These are phyloP conservation scores for Prunus kanzakura DNA, from an alignment of 306 rosid species.

Conservation along the genomic window DNA sequence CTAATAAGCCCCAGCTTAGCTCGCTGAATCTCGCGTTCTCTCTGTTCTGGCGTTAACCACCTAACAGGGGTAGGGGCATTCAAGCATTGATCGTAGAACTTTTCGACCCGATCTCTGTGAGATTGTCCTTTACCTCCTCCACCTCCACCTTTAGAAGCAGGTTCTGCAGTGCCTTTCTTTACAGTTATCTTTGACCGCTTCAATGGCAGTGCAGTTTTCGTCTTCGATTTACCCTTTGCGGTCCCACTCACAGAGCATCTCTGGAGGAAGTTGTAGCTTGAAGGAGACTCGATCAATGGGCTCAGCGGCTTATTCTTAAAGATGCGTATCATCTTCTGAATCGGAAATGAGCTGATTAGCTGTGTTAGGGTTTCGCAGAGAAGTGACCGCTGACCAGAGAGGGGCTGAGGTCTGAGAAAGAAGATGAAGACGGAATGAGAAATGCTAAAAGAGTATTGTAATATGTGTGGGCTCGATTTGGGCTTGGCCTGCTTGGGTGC, in stretches of 20 bases:
- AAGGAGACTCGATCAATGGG: conserved; percentile 21
- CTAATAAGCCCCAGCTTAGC: conserved; percentile 81
- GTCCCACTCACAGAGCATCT: conserved; percentile 49
- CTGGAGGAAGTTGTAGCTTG: conserved; percentile 35
- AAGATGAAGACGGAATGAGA: neutral
- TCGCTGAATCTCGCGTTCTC: conserved; percentile 62
- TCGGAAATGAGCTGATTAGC: neutral
- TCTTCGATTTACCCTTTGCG: conserved; percentile 49
- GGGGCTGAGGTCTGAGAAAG: neutral
- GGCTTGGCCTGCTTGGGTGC: neutral
- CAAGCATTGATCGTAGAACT: conserved; percentile 57
- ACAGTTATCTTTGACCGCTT: conserved; percentile 41
- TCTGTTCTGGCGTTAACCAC: conserved; percentile 36
- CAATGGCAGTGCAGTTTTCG: conserved; percentile 29
- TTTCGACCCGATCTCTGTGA: conserved; percentile 45
- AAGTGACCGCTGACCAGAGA: neutral
- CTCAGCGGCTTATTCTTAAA: conserved; percentile 25
- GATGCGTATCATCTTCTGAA: conserved; percentile 32
- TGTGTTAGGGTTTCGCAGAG: neutral
- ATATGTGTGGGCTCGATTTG: neutral
- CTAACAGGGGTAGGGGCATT: conserved; percentile 75
- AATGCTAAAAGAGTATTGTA: neutral
- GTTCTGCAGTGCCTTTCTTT: conserved; percentile 33
- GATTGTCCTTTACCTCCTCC: conserved; percentile 32
- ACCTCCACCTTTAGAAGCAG: conserved; percentile 12